Evolutionary conservation across 306 rosid species (phyloP).

Genomic region (Arachis hypogaea): DNA sequence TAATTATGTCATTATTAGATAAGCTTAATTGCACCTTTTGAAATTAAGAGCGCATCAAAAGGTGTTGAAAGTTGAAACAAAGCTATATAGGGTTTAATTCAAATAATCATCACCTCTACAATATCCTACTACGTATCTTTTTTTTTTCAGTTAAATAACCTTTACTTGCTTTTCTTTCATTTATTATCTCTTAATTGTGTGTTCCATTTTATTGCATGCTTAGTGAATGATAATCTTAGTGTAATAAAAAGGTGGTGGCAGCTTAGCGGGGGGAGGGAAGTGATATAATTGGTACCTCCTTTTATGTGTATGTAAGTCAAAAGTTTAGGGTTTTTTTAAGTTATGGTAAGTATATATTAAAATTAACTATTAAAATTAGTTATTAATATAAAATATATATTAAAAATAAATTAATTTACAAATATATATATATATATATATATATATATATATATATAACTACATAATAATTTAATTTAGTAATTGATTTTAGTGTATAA

Average conservation of each 20-base stretch:
- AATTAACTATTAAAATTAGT: no score
- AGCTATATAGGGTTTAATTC: neutral
- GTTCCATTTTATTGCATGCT: neutral
- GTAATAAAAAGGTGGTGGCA: neutral
- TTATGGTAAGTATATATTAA: no score
- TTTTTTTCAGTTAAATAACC: neutral
- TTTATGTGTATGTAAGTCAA: neutral
- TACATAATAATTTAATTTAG: no score
- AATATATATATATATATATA: no score
- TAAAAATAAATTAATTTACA: no score
- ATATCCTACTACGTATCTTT: neutral
- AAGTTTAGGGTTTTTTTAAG: neutral
- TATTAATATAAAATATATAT: no score
- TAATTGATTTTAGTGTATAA: no score
- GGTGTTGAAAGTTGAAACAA: neutral
- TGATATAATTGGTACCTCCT: neutral
- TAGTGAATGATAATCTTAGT: slow-evolving; percentile 1
- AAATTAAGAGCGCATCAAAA: slow-evolving; percentile 8
- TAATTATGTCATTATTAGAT: slow-evolving; percentile 3
- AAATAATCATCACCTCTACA: neutral
- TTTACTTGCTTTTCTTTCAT: no score
- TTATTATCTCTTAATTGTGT: neutral
- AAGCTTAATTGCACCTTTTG: slow-evolving; percentile 5
- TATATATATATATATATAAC: no score
- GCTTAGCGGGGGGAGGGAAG: neutral